Evolutionary conservation across 2,329 filamentous ascomycete genomes (phyloP).

Genomic region (Emmonsia crescens): DNA sequence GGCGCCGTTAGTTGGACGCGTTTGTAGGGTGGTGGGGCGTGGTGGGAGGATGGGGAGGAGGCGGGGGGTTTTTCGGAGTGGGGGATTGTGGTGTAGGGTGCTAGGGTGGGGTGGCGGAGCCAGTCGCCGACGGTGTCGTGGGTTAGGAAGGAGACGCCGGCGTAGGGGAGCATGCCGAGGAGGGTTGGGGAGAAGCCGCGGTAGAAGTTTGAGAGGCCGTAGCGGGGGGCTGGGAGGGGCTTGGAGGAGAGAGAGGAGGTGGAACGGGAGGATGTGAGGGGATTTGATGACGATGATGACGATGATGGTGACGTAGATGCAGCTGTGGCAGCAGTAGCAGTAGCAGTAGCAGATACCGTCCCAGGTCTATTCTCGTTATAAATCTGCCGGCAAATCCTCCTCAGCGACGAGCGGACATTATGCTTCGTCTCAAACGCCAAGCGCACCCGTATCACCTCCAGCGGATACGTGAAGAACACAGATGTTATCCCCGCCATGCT

Average conservation of each 20-base stretch:
- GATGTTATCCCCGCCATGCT: slow-evolving; percentile 61
- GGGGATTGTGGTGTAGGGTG: slow-evolving; percentile 64
- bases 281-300: slow-evolving; percentile 25
- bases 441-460: slow-evolving; percentile 86
- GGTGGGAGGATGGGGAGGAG: slow-evolving; percentile 21
- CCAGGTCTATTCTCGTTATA: slow-evolving; percentile 59
- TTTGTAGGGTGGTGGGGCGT: slow-evolving; percentile 35
- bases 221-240: slow-evolving; percentile 46
- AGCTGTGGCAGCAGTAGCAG: slow-evolving; percentile 20
- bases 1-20: slow-evolving; percentile 68
- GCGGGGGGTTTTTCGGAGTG: slow-evolving; percentile 35
- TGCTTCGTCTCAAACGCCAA: slow-evolving; percentile 87
- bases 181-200: slow-evolving; percentile 84
- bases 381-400: slow-evolving; percentile 72
- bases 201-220: slow-evolving; percentile 83
- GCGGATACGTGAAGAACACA: slow-evolving; percentile 90
- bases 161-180: slow-evolving; percentile 92
- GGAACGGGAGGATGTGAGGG: slow-evolving; percentile 27
- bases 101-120: slow-evolving; percentile 57
- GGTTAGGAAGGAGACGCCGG: slow-evolving; percentile 87
- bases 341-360: slow-evolving; percentile 22
- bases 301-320: slow-evolving; percentile 27
- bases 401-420: slow-evolving; percentile 57
- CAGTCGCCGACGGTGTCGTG: slow-evolving; percentile 85
- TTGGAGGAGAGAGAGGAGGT: slow-evolving; percentile 28